A percentile compares a stretch with the other conserved stretches of the same genome.
Evolutionary conservation across 2,329 filamentous ascomycete genomes (phyloP).

Genomic region (Talaromyces sp.): DNA sequence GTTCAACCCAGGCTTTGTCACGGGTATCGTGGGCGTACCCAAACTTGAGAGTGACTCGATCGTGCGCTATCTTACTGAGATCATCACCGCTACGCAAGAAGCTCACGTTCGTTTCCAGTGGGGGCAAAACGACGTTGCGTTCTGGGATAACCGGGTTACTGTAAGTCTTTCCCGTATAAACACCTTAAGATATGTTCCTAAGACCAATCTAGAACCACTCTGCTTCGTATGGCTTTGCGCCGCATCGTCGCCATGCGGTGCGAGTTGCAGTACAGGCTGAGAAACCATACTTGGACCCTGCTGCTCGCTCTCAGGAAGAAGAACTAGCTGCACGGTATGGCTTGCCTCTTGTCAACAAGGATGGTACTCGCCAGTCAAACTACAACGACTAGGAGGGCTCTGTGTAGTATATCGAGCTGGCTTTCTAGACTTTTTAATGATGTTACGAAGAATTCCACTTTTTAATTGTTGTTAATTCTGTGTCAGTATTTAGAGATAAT

Average conservation of each 20-base stretch:
- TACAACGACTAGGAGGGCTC: constrained; percentile 46
- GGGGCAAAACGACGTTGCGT: constrained; percentile 58
- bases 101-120: constrained; percentile 63
- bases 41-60: constrained; percentile 51
- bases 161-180: constrained; percentile 27
- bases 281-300: constrained; percentile 38
- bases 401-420: neutral
- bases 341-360: constrained; percentile 49
- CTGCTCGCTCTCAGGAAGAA: constrained; percentile 50
- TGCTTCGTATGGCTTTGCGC: constrained; percentile 52
- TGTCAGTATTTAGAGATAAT: neutral
- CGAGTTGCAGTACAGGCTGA: constrained; percentile 45
- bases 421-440: neutral
- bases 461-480: neutral
- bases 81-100: constrained; percentile 57
- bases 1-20: constrained; percentile 55
- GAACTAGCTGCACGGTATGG: constrained; percentile 44
- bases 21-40: constrained; percentile 53
- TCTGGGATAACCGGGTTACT: constrained; percentile 61
- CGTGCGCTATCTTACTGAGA: constrained; percentile 47
- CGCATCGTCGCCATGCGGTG: constrained; percentile 51
- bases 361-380: constrained; percentile 50
- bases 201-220: constrained; percentile 42
- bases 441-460: neutral
- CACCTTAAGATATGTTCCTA: neutral